Evolutionary conservation across 2,329 filamentous ascomycete genomes (phyloP).

Genomic region (Phaeophleospora eucalypticola): DNA sequence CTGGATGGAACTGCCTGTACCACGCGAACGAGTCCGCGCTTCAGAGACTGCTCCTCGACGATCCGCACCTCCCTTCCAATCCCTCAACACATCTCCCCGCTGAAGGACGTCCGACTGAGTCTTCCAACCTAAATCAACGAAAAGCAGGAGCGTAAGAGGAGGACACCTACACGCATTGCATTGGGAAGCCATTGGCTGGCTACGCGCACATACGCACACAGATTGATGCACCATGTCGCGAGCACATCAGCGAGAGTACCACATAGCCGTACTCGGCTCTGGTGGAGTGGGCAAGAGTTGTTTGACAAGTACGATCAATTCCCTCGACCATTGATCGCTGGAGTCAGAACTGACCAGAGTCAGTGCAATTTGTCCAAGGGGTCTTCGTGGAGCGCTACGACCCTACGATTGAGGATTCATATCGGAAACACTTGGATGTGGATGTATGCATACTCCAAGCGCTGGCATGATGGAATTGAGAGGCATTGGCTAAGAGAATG

Average conservation of each 20-base stretch:
- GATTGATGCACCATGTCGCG: conserved; percentile 28
- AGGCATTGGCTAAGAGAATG: too few species aligned
- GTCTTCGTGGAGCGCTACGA: conserved; percentile 81
- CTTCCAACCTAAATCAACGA: too few species aligned
- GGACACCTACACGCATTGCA: too few species aligned
- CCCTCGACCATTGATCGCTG: background rate
- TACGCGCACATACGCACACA: too few species aligned
- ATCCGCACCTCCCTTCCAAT: too few species aligned
- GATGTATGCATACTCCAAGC: conserved; percentile 74
- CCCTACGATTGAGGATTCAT: conserved; percentile 60
- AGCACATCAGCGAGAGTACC: conserved; percentile 56
- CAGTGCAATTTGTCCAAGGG: conserved; percentile 89
- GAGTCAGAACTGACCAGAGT: background rate
- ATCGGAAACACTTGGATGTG: conserved; percentile 62
- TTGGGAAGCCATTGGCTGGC: background rate
- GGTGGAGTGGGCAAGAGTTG: conserved; percentile 91
- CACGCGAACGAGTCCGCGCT: conserved; percentile 4
- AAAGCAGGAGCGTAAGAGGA: too few species aligned
- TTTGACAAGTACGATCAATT: conserved; percentile 63
- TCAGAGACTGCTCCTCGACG: too few species aligned
- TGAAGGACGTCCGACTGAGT: too few species aligned
- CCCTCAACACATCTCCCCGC: too few species aligned
- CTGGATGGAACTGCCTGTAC: conserved; percentile 12
- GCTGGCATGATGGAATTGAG: too few species aligned
- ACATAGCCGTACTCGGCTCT: conserved; percentile 77